These are phyloP conservation scores for Pseudevernia furfuracea DNA, from an alignment of 495 filamentous ascomycete species.

Conservation along the genomic window DNA sequence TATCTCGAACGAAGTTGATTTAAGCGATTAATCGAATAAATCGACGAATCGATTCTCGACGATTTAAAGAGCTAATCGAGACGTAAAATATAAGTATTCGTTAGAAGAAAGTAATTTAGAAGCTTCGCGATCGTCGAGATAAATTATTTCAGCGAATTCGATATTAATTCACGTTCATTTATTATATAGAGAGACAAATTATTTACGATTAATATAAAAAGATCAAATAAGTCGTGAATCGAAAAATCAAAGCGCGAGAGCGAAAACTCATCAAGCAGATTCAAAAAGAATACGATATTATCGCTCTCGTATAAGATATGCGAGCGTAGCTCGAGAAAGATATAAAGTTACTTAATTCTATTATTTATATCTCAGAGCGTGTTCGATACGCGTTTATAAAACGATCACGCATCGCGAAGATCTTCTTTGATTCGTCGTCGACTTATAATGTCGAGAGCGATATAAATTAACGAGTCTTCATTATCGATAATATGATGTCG, in stretches of 20 bases:
- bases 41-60: no score
- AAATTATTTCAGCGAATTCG: constrained; percentile 14
- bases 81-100: constrained; percentile 7
- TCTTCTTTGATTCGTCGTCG: constrained; percentile 4
- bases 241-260: no score
- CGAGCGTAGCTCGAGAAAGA: no score
- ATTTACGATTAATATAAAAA: constrained; percentile 2
- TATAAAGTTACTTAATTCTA: background rate
- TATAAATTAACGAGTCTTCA: constrained; percentile 1
- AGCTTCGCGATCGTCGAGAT: constrained; percentile 10
- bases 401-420: no score
- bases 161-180: no score
- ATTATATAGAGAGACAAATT: no score
- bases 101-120: constrained; percentile 11
- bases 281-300: constrained; percentile 7
- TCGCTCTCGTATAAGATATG: no score
- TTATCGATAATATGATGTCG: constrained; percentile 16
- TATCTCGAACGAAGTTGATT: no score
- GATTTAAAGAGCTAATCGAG: constrained; percentile 12
- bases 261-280: constrained; percentile 3
- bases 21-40: no score
- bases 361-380: background rate
- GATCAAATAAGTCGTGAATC: background rate
- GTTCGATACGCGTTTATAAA: constrained; percentile 4
- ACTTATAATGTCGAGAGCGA: no score